These are phyloP conservation scores for Neurospora tetraspora DNA, from an alignment of 495 filamentous ascomycete genomes.

Conservation along the genomic window DNA sequence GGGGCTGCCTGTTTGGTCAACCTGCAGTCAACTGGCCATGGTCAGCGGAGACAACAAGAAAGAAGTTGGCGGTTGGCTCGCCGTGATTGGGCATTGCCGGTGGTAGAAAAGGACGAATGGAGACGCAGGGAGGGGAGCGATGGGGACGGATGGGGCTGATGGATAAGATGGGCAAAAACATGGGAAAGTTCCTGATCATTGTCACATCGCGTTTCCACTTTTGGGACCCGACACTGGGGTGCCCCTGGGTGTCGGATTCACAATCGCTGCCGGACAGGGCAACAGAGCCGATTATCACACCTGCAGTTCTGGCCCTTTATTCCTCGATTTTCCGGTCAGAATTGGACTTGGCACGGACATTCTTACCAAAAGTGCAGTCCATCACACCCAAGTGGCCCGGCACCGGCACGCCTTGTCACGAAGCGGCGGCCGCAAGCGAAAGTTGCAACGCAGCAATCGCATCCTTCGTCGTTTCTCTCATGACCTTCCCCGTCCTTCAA, in stretches of 20 bases:
- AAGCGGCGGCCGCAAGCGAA: background rate
- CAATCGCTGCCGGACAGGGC: background rate
- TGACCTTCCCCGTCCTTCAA: background rate
- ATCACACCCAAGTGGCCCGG: background rate
- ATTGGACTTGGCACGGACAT: background rate
- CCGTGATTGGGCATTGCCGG: background rate
- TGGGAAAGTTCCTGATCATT: background rate
- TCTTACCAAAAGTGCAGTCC: background rate
- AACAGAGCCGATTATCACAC: background rate
- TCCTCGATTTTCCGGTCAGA: background rate
- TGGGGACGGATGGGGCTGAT: background rate
- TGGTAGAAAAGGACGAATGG: background rate
- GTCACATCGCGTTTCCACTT: background rate
- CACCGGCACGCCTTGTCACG: background rate
- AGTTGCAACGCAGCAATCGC: background rate
- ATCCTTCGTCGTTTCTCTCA: background rate
- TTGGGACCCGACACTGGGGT: background rate
- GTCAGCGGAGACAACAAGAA: background rate
- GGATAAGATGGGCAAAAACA: background rate
- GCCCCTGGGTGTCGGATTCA: background rate
- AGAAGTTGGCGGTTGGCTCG: background rate
- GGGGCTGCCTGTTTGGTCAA: background rate
- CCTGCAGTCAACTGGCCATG: background rate
- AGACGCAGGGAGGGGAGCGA: background rate
- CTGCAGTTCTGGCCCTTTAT: background rate